Percentiles rank a stretch among this genome's conserved stretches.
phyloP scores from a whole-genome alignment of 1,139 yeast genomes.

The Pichia kudriavzevii region DNA sequence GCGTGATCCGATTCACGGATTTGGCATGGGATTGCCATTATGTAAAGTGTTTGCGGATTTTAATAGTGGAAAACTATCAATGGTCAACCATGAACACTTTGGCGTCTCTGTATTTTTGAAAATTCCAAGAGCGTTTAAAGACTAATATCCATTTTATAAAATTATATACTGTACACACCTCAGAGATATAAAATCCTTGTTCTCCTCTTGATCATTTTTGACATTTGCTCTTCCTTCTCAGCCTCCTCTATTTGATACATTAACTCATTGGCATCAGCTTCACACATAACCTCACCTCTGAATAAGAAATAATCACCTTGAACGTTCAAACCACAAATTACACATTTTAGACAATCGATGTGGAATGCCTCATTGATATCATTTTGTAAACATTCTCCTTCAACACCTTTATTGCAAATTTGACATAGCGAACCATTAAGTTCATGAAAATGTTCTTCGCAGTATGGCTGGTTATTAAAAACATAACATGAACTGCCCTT shows the following conservation, averaged over 20 bases:
- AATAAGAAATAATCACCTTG: constrained; percentile 49
- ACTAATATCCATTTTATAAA: constrained; percentile 13
- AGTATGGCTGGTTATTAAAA: constrained; percentile 69
- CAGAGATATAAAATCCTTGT: constrained; percentile 24
- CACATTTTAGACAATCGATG: constrained; percentile 52
- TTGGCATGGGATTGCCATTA: constrained; percentile 27
- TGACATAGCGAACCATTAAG: constrained; percentile 70
- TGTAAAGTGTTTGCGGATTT: constrained; percentile 23
- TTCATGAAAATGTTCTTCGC: constrained; percentile 74
- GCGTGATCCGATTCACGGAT: constrained; percentile 25
- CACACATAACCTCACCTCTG: constrained; percentile 47
- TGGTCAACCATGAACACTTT: constrained; percentile 17
- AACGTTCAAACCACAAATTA: constrained; percentile 41
- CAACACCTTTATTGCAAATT: constrained; percentile 67
- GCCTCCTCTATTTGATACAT: constrained; percentile 13
- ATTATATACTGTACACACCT: constrained; percentile 7
- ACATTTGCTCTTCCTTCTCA: constrained; percentile 12
- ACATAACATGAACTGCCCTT: constrained; percentile 73
- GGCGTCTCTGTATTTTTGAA: constrained; percentile 22
- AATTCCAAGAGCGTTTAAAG: constrained; percentile 16
- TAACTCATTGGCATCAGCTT: constrained; percentile 27
- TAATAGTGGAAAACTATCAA: constrained; percentile 20
- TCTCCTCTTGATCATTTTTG: constrained; percentile 24
- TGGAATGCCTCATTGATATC: constrained; percentile 64
- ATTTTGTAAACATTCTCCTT: constrained; percentile 84